Percentiles rank a stretch among this genome's conserved stretches.
Evolutionary conservation across 1,139 yeast species (phyloP).

Genomic region (Pichia sp.): DNA sequence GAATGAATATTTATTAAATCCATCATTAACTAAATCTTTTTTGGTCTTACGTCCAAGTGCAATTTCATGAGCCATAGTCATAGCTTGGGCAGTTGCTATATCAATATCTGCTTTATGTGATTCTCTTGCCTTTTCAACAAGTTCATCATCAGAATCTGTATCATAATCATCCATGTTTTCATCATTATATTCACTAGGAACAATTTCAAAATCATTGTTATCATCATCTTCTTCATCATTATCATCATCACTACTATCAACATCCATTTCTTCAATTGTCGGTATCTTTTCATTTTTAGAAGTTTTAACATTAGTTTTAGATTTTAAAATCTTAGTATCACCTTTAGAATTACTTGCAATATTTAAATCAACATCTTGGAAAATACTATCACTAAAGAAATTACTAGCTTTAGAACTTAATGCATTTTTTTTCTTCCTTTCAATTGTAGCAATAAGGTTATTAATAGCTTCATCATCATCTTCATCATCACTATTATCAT

Average conservation of each 20-base stretch:
- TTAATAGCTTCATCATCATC: slow-evolving; percentile 75
- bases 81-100: slow-evolving; percentile 89
- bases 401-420: slow-evolving; percentile 68
- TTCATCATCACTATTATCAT: slow-evolving; percentile 27
- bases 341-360: slow-evolving; percentile 19
- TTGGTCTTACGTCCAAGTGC: slow-evolving; percentile 84
- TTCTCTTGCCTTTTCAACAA: slow-evolving; percentile 36
- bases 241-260: slow-evolving; percentile 19
- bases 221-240: slow-evolving; percentile 23
- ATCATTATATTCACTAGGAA: slow-evolving; percentile 36
- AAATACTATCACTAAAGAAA: slow-evolving; percentile 76
- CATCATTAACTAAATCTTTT: slow-evolving; percentile 82
- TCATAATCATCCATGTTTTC: slow-evolving; percentile 40
- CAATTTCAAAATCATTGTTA: slow-evolving; percentile 44
- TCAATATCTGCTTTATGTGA: slow-evolving; percentile 62
- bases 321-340: slow-evolving; percentile 18
- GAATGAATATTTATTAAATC: slow-evolving; percentile 86
- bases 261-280: slow-evolving; percentile 17
- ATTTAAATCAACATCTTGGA: slow-evolving; percentile 46
- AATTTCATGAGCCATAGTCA: slow-evolving; percentile 95
- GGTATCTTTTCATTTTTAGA: no score
- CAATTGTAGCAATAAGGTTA: slow-evolving; percentile 52
- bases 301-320: slow-evolving; percentile 18
- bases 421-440: slow-evolving; percentile 42
- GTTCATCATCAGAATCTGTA: slow-evolving; percentile 46